Base-by-base conservation (phyloP, 345 rosid genomes). In the Bretschneidera sinensis region DNA sequence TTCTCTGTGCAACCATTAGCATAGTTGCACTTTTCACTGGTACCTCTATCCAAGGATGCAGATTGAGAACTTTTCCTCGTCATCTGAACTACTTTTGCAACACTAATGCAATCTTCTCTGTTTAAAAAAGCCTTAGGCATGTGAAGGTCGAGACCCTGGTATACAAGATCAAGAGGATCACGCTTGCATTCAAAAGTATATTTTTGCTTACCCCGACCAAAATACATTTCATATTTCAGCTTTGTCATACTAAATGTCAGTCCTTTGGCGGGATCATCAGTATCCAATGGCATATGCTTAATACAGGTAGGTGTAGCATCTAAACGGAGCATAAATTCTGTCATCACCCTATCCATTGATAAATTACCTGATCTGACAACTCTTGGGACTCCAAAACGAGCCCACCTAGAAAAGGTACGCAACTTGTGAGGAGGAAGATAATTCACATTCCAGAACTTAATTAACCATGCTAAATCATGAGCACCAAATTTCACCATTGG, bases 251-350 rank as follows among this genome's bases (percentile, higher is more conserved):
- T 79, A 81, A 90, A 82, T 51, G 81, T 85, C 72, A 94, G 75
- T 62, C 99, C 96, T 65, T 81, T 86, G 71, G 99, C 92, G 57
- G 99, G 97, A 72, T 94, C 97, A 76, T 90, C 97, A 63, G 80
- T 85, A 75, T 83, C 87, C 73, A 89, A 73, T 23, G 99, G 82
- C 73, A 83, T 76, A 74, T 90, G 78, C 64, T 79, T 88, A 69
- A 94, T 63, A 62, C 81, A 55, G 70, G 86, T 59, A 68, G 95
- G 99, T 19, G 97, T 68, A 72, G 79, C 81, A 83, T 90, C 97
- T 62, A 94, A 43, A 33, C 96, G 96, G 62, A 94, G 83, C 89
- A 81, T 84, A 75, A 94, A 90, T 72, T 94, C 99, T 14, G 95
- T 94, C 92, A 94, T 85, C 73, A 94, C 96, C 77, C 76, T 94